Conservation (phyloP, 176 grass and related monocot species). For the Rhipidocladum racemiflorum region DNA sequence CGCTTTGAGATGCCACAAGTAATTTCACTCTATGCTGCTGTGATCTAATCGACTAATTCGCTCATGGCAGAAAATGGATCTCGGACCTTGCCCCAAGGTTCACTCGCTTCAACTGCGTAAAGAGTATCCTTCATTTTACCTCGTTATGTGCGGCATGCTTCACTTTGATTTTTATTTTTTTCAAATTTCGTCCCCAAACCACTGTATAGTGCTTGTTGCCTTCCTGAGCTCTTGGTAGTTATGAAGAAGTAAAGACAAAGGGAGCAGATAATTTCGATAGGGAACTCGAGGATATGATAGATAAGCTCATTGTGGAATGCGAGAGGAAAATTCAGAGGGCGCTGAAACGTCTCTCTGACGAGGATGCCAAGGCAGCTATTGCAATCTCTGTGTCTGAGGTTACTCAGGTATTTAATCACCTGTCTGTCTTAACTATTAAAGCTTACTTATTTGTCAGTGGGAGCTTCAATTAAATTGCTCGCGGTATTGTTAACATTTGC, state of each 20-base stretch:
- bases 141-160: neutral
- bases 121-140: slow-evolving; percentile 73
- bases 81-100: slow-evolving; percentile 81
- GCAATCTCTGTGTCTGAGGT: slow-evolving; percentile 94
- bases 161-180: neutral
- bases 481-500: slow-evolving; percentile 11
- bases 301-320: slow-evolving; percentile 92
- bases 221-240: slow-evolving; percentile 75
- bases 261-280: slow-evolving; percentile 72
- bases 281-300: slow-evolving; percentile 87
- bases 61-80: slow-evolving; percentile 92
- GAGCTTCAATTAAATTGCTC: slow-evolving; percentile 7
- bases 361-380: slow-evolving; percentile 92
- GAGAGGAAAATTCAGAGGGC: slow-evolving; percentile 98
- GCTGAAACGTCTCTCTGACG: slow-evolving; percentile 72
- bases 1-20: neutral
- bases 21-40: neutral
- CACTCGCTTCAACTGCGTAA: slow-evolving; percentile 84
- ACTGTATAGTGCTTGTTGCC: neutral
- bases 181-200: neutral
- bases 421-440: neutral
- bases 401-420: slow-evolving; percentile 58
- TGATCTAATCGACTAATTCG: neutral
- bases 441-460: neutral
- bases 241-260: slow-evolving; percentile 74